Evolutionary conservation across 441 rosid genomes (phyloP).

Genomic region (Corymbia citriodora): DNA sequence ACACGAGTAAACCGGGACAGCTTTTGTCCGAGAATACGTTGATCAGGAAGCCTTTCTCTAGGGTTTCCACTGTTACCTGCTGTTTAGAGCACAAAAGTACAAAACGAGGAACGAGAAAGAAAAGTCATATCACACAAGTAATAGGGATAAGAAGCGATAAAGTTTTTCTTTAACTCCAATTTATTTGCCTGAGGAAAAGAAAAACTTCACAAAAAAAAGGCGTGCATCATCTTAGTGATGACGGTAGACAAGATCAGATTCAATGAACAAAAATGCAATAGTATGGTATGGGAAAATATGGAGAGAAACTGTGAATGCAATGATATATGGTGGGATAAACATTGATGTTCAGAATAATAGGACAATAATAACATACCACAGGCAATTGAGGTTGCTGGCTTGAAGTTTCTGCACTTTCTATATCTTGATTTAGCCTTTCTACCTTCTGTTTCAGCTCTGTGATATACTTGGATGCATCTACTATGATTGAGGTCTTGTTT

Average conservation of each 20-base stretch:
- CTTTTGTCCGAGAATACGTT: slow-evolving; percentile 19
- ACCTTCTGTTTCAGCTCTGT: slow-evolving; percentile 23
- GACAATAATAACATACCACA: slow-evolving; percentile 1
- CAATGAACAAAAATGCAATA: not conserved
- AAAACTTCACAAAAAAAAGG: not conserved
- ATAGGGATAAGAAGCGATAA: not conserved
- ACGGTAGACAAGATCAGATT: not conserved
- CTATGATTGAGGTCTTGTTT: slow-evolving; percentile 17
- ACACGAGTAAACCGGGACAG: slow-evolving; percentile 24
- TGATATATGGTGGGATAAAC: not conserved
- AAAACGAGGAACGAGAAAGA: not conserved
- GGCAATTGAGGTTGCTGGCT: slow-evolving; percentile 5
- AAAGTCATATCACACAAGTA: not conserved
- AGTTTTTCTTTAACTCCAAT: not conserved
- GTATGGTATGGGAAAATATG: not conserved
- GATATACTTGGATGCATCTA: slow-evolving; percentile 28
- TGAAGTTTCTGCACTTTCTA: slow-evolving; percentile 4
- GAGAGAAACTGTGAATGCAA: not conserved
- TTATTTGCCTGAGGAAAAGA: not conserved
- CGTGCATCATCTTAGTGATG: not conserved
- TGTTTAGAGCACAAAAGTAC: not conserved
- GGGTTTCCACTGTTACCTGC: slow-evolving; percentile 25
- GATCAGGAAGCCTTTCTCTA: slow-evolving; percentile 20
- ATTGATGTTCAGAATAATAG: not conserved
- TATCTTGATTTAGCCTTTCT: slow-evolving; percentile 13